A percentile compares a stretch with the other conserved stretches of the same genome.
Evolutionary conservation across 2,329 filamentous ascomycete species (phyloP).

Genomic region (Leptoxyphium fumago): DNA sequence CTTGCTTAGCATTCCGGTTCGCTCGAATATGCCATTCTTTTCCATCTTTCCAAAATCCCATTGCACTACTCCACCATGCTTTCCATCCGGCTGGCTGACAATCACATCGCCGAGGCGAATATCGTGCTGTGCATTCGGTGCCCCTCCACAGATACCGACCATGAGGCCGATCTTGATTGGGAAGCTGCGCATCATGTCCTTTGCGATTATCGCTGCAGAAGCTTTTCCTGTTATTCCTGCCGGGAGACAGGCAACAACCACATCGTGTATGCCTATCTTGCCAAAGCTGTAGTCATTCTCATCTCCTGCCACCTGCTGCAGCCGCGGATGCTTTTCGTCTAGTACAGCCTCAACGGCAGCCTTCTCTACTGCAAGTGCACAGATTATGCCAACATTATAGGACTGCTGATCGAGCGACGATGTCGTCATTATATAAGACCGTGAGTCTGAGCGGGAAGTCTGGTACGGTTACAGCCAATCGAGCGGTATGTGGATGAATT

Average conservation of each 20-base stretch:
- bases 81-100: constrained; percentile 5
- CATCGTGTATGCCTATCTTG: background rate
- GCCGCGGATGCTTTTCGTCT: background rate
- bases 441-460: too few species aligned
- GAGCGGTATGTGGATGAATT: too few species aligned
- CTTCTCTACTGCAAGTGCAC: background rate
- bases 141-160: constrained; percentile 13
- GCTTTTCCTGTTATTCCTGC: background rate
- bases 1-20: background rate
- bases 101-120: constrained; percentile 15
- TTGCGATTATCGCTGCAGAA: background rate
- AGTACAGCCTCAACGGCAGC: background rate
- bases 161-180: constrained; percentile 6
- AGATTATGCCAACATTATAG: background rate
- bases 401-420: too few species aligned
- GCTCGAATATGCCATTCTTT: background rate
- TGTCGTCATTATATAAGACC: too few species aligned
- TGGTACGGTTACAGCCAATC: too few species aligned
- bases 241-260: background rate
- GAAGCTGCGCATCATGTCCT: background rate
- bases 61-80: constrained; percentile 7
- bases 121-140: constrained; percentile 6
- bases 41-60: constrained; percentile 6
- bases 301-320: background rate
- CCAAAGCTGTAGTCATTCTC: background rate